A percentile compares a stretch with the other conserved stretches of the same genome.
phyloP scores from a whole-genome alignment of 495 filamentous ascomycete species.

The Pseudotulostoma volvatum region DNA sequence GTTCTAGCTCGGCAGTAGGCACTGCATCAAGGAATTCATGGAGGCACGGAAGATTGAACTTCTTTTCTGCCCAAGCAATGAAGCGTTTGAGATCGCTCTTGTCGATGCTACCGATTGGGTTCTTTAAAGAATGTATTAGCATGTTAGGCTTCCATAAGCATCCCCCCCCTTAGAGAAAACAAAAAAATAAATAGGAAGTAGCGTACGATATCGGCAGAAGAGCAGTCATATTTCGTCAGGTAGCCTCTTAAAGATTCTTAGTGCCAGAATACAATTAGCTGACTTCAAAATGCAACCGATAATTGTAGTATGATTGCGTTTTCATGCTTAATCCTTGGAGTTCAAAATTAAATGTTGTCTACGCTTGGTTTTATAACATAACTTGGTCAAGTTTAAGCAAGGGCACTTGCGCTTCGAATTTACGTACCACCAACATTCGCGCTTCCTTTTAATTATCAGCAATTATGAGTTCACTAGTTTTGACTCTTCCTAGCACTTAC shows the following conservation, averaged over 20 bases:
- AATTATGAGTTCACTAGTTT: too few species aligned
- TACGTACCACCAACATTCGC: constrained; percentile 45
- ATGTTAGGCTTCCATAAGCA: neutral
- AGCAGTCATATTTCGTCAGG: constrained; percentile 55
- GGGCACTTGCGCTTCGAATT: too few species aligned
- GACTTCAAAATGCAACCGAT: too few species aligned
- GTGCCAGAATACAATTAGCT: constrained; percentile 5
- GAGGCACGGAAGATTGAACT: constrained; percentile 58
- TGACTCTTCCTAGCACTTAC: too few species aligned
- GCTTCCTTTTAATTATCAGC: too few species aligned
- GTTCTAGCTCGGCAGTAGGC: constrained; percentile 75
- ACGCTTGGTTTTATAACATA: too few species aligned
- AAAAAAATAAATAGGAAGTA: neutral
- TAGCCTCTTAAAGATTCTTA: constrained; percentile 37
- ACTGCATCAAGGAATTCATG: constrained; percentile 55
- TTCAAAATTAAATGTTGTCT: too few species aligned
- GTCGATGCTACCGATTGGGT: constrained; percentile 56
- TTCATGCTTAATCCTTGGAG: too few species aligned
- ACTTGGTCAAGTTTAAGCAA: too few species aligned
- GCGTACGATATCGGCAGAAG: constrained; percentile 33
- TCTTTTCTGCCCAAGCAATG: constrained; percentile 44
- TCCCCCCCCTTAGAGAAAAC: too few species aligned
- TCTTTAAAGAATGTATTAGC: constrained; percentile 18
- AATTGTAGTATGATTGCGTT: too few species aligned
- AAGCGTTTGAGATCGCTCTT: constrained; percentile 67